phyloP scores from a whole-genome alignment of 208 protist genomes.

The Trypanosoma caninum region DNA sequence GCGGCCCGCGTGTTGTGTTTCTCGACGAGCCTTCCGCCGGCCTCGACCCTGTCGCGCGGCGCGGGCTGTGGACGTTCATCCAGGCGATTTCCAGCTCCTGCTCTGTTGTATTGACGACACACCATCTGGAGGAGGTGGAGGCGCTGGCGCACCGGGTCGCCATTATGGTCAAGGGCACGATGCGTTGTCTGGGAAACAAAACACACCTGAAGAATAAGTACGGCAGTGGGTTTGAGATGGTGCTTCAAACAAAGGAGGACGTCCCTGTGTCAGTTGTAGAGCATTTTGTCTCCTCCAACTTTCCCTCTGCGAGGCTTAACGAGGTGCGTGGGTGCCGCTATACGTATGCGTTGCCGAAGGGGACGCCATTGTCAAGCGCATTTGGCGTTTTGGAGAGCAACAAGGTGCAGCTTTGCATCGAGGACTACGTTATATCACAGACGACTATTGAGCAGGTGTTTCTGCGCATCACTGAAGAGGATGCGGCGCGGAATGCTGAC shows the following conservation, averaged over 20 bases:
- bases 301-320: conserved; percentile 28
- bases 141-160: conserved; percentile 76
- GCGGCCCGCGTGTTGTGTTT: conserved; percentile 66
- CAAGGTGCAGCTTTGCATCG: conserved; percentile 33
- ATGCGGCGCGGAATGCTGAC: conserved; percentile 22
- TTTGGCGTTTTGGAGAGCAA: conserved; percentile 47
- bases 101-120: conserved; percentile 88
- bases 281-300: conserved; percentile 32
- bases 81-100: conserved; percentile 56
- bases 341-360: conserved; percentile 42
- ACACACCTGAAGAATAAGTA: conserved; percentile 85
- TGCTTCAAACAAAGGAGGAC: conserved; percentile 27
- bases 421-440: conserved; percentile 76
- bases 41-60: conserved; percentile 85
- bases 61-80: conserved; percentile 74
- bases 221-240: conserved; percentile 67
- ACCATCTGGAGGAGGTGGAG: conserved; percentile 92
- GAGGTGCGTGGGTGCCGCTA: conserved; percentile 38
- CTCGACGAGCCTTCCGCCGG: conserved; percentile 88
- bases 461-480: conserved; percentile 67
- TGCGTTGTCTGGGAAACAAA: conserved; percentile 86
- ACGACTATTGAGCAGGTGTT: conserved; percentile 89
- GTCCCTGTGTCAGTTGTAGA: conserved; percentile 16
- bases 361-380: conserved; percentile 31
- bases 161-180: conserved; percentile 86